Evolutionary conservation across 2,329 filamentous ascomycete genomes (phyloP), one percentile per base, ranked within the genome.

Genomic region (Phyllosticta citrichinensis): DNA sequence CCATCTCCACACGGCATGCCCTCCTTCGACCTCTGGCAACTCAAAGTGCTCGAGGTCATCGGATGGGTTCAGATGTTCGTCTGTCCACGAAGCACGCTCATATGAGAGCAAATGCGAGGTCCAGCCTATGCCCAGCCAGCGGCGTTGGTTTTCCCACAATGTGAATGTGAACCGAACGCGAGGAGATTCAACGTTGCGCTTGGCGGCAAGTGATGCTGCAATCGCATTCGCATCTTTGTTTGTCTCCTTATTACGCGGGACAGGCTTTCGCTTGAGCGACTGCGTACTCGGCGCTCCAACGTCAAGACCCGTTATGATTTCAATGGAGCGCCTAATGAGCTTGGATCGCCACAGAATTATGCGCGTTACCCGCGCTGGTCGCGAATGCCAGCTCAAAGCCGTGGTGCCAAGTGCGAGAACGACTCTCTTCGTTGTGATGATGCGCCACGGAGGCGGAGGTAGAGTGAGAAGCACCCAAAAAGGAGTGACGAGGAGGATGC

Each of bases 141-240:
- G 84, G 52, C 94, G 84, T 74, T 99, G 94, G 68, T 99, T 99
- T 73, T 99, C 94, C 69, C 92, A 97, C 2, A 99, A 81, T 55
- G 94, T 92, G 65, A 99, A 99, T 0, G 94, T 99, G 69, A 99
- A 99, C 53, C 91, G 89, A 14, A 99, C 89, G 1, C 92, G 91
- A 0, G 91, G 84, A 4, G 88, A 87, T 30, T 72, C 70, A 33
- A 73, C 73, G 12, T 55, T 59, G 24, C 72, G 71, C 63, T 76
- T 76, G 20, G 75, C 73, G 33, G 68, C 67, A n/a, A 77, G 64
- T 12, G 73, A 73, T 6, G 79, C 77, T 17, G 78, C 76, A 33
- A 81, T 74, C 58, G 79, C 77, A 30, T 79, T 75, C 8, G 75
- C 69, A 65, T 75, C 76, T 50, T 79, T 77, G 62, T 79, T 76